Evolutionary conservation across 441 rosid genomes (phyloP), one percentile per base, ranked within the genome.

Genomic region (Raphanus hybrid): DNA sequence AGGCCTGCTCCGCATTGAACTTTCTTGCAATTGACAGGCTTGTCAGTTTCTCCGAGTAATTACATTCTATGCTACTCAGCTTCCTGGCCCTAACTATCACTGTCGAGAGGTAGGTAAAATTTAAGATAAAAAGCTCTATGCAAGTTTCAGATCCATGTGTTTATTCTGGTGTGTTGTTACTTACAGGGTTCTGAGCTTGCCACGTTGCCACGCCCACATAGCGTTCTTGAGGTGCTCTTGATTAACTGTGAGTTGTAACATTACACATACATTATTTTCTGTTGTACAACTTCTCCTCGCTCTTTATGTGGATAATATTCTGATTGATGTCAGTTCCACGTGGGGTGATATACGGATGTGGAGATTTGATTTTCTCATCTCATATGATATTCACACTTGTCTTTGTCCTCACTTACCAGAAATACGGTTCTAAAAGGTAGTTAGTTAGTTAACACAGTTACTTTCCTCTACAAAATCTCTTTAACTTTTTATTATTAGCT

Each of bases 61-160:
- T 27, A 88, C 99, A 55, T 96, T 94, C 82, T 96, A 94, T 80
- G 89, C 98, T 2, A 96, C 99, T 16, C 98, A 90, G 87, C 98
- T 96, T 84, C 99, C 98, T 7, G 98, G 98, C 71, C 99, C 99
- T 71, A 96, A 96, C 79, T 96, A 96, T 83, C 98, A 96, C 76
- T 96, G 99, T 81, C 97, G 91, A 4, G 97, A 92, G 98, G 20
- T 18, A 18, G 18, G 99, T 92, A 84, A 27, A 29, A 74, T 12
- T 75, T 55, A 8, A 70, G 18, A 14, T 6, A 43, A 18, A 48
- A 55, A 34, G 6, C 7, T 74, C 57, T 43, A 16, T 26, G 58
- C 26, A 6, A 65, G 11, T 15, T 11, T 37, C 37, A 4, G 50
- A 50, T 11, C 26, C n/a, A 39, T 50, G 48, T 61, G 37, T 75